These are phyloP conservation scores for Leishmania arabica DNA, from an alignment of 208 protist species.

Conservation along the genomic window DNA sequence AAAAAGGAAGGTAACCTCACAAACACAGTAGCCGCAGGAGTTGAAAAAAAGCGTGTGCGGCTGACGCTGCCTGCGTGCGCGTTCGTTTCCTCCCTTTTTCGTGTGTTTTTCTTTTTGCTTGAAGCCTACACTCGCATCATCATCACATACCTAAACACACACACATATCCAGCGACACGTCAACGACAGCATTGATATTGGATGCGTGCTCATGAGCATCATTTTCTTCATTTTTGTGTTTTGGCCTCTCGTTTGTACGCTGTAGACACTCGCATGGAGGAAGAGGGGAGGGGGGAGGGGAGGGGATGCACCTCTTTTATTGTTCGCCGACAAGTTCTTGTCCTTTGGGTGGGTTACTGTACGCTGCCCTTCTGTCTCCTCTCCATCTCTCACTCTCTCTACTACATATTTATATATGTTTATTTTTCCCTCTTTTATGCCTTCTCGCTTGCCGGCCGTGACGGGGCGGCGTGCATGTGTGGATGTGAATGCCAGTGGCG, in stretches of 20 bases:
- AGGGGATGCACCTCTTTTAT: background rate
- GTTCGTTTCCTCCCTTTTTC: background rate
- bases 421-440: background rate
- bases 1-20: background rate
- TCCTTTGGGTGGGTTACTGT: too few species aligned
- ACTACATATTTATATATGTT: too few species aligned
- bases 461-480: background rate
- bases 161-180: too few species aligned
- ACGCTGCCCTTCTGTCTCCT: too few species aligned
- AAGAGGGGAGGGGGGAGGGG: background rate
- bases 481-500: background rate
- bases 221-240: background rate
- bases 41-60: background rate
- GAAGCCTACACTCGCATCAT: background rate
- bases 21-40: background rate
- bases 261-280: background rate
- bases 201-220: background rate
- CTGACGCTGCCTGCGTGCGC: background rate
- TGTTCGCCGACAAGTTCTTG: too few species aligned
- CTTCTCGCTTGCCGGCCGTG: background rate
- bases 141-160: too few species aligned
- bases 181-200: background rate
- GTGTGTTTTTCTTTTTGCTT: background rate
- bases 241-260: background rate
- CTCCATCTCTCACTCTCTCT: too few species aligned